phyloP scores from a whole-genome alignment of 2,329 filamentous ascomycete species.

The Aspergillus thermomutatus region DNA sequence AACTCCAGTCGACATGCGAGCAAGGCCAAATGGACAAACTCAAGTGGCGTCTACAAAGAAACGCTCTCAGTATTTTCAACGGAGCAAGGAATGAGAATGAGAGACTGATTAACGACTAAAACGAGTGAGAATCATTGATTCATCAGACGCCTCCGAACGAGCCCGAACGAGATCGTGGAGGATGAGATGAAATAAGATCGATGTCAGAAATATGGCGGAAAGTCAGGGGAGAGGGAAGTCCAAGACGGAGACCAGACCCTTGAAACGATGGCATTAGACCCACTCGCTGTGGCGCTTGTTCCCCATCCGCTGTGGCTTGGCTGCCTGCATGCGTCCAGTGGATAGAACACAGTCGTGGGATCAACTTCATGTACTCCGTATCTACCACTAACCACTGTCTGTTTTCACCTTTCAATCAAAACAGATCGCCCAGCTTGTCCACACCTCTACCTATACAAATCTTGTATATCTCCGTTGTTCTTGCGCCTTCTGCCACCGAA shows the following conservation, averaged over 20 bases:
- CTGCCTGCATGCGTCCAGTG: constrained; percentile 8
- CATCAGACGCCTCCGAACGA: constrained; percentile 23
- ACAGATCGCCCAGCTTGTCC: background rate
- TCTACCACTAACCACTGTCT: background rate
- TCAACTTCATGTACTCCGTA: background rate
- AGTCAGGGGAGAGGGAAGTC: constrained; percentile 3
- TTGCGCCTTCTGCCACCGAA: background rate
- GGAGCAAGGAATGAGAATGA: constrained; percentile 11
- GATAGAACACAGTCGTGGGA: background rate
- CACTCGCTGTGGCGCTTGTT: constrained; percentile 14
- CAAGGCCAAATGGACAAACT: constrained; percentile 20
- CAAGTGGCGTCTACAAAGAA: constrained; percentile 18
- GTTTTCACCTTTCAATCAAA: background rate
- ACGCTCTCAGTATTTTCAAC: constrained; percentile 7
- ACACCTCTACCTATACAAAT: background rate
- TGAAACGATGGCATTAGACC: constrained; percentile 8
- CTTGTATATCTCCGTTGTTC: background rate
- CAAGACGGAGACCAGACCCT: constrained; percentile 3
- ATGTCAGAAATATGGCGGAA: constrained; percentile 9
- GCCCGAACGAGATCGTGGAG: constrained; percentile 16
- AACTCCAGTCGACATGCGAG: constrained; percentile 55
- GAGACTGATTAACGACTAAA: constrained; percentile 24
- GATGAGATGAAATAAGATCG: constrained; percentile 3
- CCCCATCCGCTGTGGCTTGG: constrained; percentile 10
- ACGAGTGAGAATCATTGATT: constrained; percentile 26